Conservation (phyloP, 2,329 filamentous ascomycete species). For the Aureobasidium sp. region DNA sequence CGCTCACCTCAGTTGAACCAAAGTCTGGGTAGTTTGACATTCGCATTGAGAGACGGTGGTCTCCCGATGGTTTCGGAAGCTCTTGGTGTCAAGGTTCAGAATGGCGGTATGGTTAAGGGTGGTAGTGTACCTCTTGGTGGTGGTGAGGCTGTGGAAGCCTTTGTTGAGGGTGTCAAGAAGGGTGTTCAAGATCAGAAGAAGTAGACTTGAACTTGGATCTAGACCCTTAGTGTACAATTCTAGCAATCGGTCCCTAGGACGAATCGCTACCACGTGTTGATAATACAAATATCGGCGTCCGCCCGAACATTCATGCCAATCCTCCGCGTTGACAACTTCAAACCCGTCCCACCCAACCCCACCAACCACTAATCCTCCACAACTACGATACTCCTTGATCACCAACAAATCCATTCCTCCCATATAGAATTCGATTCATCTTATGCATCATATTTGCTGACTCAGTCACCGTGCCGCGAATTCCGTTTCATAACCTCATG, state of each 20-base stretch:
- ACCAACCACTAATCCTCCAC: background rate
- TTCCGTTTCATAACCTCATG: background rate
- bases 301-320: background rate
- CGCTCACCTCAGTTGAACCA: conserved; percentile 87
- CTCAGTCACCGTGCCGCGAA: background rate
- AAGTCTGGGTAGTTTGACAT: conserved; percentile 73
- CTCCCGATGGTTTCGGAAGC: conserved; percentile 85
- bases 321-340: background rate
- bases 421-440: background rate
- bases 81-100: conserved; percentile 67
- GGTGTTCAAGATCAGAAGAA: conserved; percentile 53
- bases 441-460: background rate
- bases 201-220: background rate
- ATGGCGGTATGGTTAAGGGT: conserved; percentile 72
- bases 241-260: background rate
- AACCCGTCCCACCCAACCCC: no score
- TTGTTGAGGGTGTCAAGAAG: conserved; percentile 80
- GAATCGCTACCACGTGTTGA: background rate
- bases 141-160: conserved; percentile 80
- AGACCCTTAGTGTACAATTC: background rate
- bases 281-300: background rate
- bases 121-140: conserved; percentile 79
- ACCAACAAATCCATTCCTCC: no score
- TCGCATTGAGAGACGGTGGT: conserved; percentile 82
- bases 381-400: background rate